phyloP scores from a whole-genome alignment of 139 green algal species.

The Pedinophyceae sp. region DNA sequence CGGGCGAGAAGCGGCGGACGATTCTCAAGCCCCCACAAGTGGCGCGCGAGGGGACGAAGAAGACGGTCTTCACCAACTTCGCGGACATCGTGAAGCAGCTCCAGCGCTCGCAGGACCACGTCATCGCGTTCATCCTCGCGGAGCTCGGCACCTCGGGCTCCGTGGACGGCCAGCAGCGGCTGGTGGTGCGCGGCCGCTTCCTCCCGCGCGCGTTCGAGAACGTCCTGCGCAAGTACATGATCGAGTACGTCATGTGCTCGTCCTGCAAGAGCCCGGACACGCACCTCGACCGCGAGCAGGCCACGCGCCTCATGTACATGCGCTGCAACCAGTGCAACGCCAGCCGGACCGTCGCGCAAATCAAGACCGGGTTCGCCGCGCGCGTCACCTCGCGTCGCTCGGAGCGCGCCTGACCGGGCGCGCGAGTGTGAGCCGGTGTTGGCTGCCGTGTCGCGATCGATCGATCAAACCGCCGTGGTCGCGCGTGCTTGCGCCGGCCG shows the following conservation, averaged over 20 bases:
- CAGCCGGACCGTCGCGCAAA: slow-evolving; percentile 64
- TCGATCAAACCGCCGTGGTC: too few species aligned
- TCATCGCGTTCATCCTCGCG: slow-evolving; percentile 77
- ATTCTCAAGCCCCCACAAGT: slow-evolving; percentile 95
- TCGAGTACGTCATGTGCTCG: slow-evolving; percentile 96
- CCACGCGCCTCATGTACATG: slow-evolving; percentile 78
- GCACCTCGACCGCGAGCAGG: slow-evolving; percentile 70
- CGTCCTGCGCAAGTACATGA: slow-evolving; percentile 90
- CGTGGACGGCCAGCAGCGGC: slow-evolving; percentile 78
- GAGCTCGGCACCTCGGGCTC: slow-evolving; percentile 43
- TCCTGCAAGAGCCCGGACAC: slow-evolving; percentile 94
- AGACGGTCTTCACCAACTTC: slow-evolving; percentile 99
- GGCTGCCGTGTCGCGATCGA: background rate
- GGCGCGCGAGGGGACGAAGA: slow-evolving; percentile 95
- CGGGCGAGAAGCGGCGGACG: slow-evolving; percentile 79
- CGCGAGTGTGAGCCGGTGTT: background rate
- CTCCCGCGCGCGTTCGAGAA: slow-evolving; percentile 95
- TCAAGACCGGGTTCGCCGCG: slow-evolving; percentile 91
- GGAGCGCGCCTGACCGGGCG: background rate
- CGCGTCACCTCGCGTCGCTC: slow-evolving; percentile 18
- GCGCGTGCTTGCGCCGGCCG: too few species aligned
- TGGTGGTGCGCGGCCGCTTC: slow-evolving; percentile 95
- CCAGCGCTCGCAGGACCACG: slow-evolving; percentile 62
- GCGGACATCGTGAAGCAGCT: slow-evolving; percentile 67
- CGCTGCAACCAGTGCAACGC: slow-evolving; percentile 82